Percentiles rank a stretch among this genome's conserved stretches.
Evolutionary conservation across 1,139 yeast species (phyloP).

Genomic region (Protomyces pachydermus): DNA sequence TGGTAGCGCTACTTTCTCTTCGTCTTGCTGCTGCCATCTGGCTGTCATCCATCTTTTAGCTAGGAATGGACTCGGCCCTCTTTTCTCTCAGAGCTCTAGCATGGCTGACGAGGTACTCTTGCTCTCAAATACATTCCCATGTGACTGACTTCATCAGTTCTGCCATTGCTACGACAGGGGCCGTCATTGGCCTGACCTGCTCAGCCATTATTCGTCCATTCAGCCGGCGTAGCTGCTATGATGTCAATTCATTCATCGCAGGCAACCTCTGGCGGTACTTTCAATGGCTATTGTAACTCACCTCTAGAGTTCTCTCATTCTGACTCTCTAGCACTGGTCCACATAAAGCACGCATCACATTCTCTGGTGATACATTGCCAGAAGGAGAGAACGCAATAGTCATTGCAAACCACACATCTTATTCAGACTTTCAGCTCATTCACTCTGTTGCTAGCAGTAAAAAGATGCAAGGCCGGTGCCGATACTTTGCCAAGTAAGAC

Average conservation of each 20-base stretch:
- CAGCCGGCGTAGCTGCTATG: conserved; percentile 13
- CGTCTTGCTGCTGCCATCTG: too few relatives aligned
- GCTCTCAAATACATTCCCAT: not conserved
- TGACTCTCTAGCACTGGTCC: conserved; percentile 4
- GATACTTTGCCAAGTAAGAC: conserved; percentile 31
- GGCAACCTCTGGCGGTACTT: conserved; percentile 11
- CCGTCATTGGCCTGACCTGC: conserved; percentile 15
- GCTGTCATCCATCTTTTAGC: too few relatives aligned
- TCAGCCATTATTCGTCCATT: conserved; percentile 21
- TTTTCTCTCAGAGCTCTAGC: not conserved
- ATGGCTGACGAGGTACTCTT: not conserved
- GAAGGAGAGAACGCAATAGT: conserved; percentile 23
- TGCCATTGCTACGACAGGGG: not conserved
- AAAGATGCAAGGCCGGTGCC: conserved; percentile 35
- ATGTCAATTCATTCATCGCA: conserved; percentile 15
- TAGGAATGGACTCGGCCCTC: not conserved
- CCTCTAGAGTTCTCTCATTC: not conserved
- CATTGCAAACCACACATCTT: conserved; percentile 27
- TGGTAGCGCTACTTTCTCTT: too few relatives aligned
- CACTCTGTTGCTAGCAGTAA: conserved; percentile 33
- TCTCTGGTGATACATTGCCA: conserved; percentile 26
- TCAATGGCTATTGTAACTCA: conserved; percentile 21
- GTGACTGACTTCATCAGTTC: not conserved
- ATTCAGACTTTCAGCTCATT: conserved; percentile 26
- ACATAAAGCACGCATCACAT: conserved; percentile 11